Evolutionary conservation across 306 rosid species (phyloP).

Genomic region (Crataegus laevigata): DNA sequence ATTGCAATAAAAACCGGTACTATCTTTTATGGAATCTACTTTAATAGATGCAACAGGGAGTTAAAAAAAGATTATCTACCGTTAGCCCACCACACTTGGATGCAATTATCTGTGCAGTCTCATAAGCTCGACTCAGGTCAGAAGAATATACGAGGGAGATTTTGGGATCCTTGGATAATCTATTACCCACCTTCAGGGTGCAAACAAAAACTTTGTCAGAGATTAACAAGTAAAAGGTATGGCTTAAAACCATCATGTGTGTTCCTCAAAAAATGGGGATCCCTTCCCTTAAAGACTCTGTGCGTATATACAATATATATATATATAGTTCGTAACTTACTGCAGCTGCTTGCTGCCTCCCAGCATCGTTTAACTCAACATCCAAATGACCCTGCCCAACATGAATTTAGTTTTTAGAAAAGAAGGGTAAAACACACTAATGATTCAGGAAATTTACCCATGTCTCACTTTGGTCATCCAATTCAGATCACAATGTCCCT

Average conservation of each 20-base stretch:
- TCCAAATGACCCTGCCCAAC: slow-evolving; percentile 76
- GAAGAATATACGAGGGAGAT: slow-evolving; percentile 68
- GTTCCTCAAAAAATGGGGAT: background rate
- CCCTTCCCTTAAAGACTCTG: too few species aligned
- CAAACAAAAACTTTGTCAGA: slow-evolving; percentile 2
- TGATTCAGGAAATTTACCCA: background rate
- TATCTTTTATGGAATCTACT: background rate
- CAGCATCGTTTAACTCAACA: slow-evolving; percentile 79
- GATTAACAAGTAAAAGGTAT: background rate
- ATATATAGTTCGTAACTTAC: slow-evolving; percentile 39
- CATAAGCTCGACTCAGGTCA: slow-evolving; percentile 81
- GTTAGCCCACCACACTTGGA: slow-evolving; percentile 57
- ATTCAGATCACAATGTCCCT: background rate
- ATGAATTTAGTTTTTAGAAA: background rate
- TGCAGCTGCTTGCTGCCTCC: slow-evolving; percentile 77
- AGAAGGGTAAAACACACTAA: background rate
- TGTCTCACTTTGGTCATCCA: too few species aligned
- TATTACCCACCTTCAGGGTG: slow-evolving; percentile 64
- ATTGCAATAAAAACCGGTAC: background rate
- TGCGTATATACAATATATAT: too few species aligned
- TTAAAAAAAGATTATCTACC: slow-evolving; percentile 33
- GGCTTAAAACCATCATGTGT: background rate
- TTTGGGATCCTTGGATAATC: slow-evolving; percentile 64
- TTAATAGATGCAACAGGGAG: background rate
- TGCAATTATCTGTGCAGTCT: slow-evolving; percentile 82